phyloP scores from a whole-genome alignment of 495 filamentous ascomycete genomes.

The Penicillium tannophilum region DNA sequence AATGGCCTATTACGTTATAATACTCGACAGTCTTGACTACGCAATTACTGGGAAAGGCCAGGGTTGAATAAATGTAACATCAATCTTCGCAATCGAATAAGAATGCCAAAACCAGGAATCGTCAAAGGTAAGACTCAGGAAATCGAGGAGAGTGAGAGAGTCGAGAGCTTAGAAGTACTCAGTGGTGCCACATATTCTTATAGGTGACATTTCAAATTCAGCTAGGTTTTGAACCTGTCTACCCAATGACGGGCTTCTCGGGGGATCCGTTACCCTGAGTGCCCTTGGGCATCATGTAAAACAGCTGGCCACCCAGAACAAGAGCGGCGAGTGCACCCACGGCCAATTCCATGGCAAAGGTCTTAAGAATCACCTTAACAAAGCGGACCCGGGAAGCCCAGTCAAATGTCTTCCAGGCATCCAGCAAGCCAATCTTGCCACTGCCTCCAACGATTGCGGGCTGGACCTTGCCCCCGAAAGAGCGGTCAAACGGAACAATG shows the following conservation, averaged over 20 bases:
- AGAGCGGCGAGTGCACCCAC: constrained; percentile 44
- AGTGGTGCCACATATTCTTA: background rate
- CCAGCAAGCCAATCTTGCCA: constrained; percentile 65
- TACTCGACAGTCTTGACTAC: no score
- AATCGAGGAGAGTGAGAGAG: no score
- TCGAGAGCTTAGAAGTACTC: background rate
- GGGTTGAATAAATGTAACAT: background rate
- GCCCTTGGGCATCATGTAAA: constrained; percentile 18
- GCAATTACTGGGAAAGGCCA: no score
- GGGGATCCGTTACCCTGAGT: background rate
- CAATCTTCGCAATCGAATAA: no score
- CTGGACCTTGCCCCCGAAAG: constrained; percentile 60
- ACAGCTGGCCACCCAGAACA: constrained; percentile 38
- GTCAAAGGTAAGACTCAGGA: no score
- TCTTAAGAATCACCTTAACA: constrained; percentile 68
- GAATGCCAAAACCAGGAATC: no score
- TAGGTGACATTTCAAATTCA: background rate
- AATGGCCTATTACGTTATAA: no score
- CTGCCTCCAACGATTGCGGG: constrained; percentile 68
- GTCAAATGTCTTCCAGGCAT: constrained; percentile 73
- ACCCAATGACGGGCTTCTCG: background rate
- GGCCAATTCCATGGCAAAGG: constrained; percentile 53
- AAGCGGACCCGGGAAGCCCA: constrained; percentile 65
- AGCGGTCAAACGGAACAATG: constrained; percentile 77
- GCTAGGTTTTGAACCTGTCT: background rate